Evolutionary conservation across 2,329 filamentous ascomycete genomes (phyloP), one percentile per base, ranked within the genome.

Genomic region (Colletotrichum lupini): DNA sequence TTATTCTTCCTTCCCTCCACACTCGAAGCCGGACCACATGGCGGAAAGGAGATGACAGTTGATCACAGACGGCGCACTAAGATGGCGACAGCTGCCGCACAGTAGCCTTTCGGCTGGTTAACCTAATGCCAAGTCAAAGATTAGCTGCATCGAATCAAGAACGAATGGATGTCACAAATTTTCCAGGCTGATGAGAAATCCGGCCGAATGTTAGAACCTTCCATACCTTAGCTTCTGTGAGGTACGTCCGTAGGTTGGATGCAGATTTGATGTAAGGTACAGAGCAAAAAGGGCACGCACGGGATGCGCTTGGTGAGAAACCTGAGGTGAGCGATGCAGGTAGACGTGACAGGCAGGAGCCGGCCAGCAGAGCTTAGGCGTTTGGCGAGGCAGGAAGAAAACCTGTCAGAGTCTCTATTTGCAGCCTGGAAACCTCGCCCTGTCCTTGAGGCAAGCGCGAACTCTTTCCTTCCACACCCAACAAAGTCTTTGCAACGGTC

Each of bases 11-110:
- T 14, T 19, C 60, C 53, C 56, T 60, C 35, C 42, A 24, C 60
- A 28, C 35, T 46, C 49, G 16, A 42, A 16, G 22, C 19, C 46
- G 32, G 59, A 66, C 62, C 69, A 68, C 69, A 68, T 68, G 65
- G 69, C 69, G 19, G 19, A 37, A 37, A 14, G 24, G 22, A 53
- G 16, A 30, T 66, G 55, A 37, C 28, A 46, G 60, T 22, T 56
- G 66, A 42, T 22, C 69, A 42, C 67, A 65, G 67, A 73, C 60
- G 19, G 26, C 4, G 59, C 56, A 52, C 46, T 42, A 65, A 37
- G n/a, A 56, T 57, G 67, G 56, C 42, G 53, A 58, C 55, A 60
- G 57, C 55, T 9, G 22, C 42, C 32, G 32, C 11, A 12, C 8
- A 12, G 28, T 55, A 53, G n/a, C 59, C 70, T 73, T 58, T 64